phyloP scores from a whole-genome alignment of 805 yeast genomes.

The Candida chauliodis region DNA sequence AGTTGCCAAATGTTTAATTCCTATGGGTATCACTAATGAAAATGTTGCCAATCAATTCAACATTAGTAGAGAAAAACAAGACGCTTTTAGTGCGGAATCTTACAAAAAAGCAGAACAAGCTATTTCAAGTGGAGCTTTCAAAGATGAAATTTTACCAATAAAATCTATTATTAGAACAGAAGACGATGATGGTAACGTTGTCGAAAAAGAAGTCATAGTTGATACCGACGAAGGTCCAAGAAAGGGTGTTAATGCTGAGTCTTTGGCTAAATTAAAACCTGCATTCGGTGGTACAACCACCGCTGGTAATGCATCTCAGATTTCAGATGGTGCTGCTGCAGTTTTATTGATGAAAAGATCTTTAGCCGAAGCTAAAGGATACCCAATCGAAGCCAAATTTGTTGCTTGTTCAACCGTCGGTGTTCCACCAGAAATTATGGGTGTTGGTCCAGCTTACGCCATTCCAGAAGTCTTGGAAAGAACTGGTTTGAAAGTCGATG shows the following conservation, averaged over 20 bases:
- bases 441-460: constrained; percentile 95
- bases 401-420: constrained; percentile 80
- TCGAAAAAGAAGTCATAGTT: constrained; percentile 40
- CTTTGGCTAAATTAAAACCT: constrained; percentile 73
- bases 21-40: constrained; percentile 96
- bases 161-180: constrained; percentile 51
- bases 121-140: constrained; percentile 65
- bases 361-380: constrained; percentile 68
- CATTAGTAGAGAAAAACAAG: constrained; percentile 71
- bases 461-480: constrained; percentile 78
- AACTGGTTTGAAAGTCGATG: constrained; percentile 56
- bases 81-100: constrained; percentile 83
- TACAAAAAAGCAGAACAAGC: constrained; percentile 83
- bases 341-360: constrained; percentile 82
- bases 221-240: constrained; percentile 89
- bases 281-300: constrained; percentile 91
- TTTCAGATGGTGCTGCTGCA: constrained; percentile 94
- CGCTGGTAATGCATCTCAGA: constrained; percentile 96
- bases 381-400: constrained; percentile 75
- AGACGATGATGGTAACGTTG: constrained; percentile 37
- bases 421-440: constrained; percentile 97
- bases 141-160: constrained; percentile 85
- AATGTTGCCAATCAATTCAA: constrained; percentile 71
- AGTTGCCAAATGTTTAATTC: constrained; percentile 70
- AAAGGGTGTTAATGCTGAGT: constrained; percentile 73